Evolutionary conservation across 495 filamentous ascomycete species (phyloP), one percentile per base, ranked within the genome.

Genomic region (Stereocaulon alpinum): DNA sequence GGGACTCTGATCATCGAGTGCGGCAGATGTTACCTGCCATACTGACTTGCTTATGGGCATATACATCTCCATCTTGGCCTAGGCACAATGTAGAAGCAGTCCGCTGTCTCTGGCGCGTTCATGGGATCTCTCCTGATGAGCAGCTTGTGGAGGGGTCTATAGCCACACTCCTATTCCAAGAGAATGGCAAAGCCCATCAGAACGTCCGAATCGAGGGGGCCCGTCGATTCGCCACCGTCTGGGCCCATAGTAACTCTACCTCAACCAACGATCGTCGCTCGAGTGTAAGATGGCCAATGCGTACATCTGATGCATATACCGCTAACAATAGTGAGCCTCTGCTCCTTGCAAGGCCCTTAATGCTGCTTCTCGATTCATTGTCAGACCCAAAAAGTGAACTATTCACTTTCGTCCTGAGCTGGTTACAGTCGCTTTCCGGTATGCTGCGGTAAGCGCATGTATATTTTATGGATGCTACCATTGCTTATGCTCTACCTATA

Each of bases 51-150:
- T 74, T 91, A 0, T 97, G 92, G 92, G 63, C 73, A 27, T 91
- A 86, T 67, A 74, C 96, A 40, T 88, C 89, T 0, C 84, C 88
- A 24, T 73, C 84, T 20, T 85, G 84, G 58, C 91, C 90, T 0
- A 94, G 94, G 66, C 91, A 91, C 63, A 93, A 95, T 68, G 89
- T 97, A 24, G 92, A 97, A 70, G 83, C 89, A 40, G 88, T 94
- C 49, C 86, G 87, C 52, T 87, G 83, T 61, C 71, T 97, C 15
- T 94, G 91, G 87, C 82, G 87, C 52, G 72, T 97, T 45, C 89
- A 97, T 64, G 81, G 81, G 0, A 79, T 82, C 10, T 79, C 82
- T 34, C 74, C 72, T 61, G 68, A 73, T n/a, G 74, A 78, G 57
- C 76, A 82, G 62, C 70, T 77, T 29, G 81, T 95, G 17, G 91